Conservation (phyloP, 1,139 yeast species). For the Scheffersomyces insectosa region DNA sequence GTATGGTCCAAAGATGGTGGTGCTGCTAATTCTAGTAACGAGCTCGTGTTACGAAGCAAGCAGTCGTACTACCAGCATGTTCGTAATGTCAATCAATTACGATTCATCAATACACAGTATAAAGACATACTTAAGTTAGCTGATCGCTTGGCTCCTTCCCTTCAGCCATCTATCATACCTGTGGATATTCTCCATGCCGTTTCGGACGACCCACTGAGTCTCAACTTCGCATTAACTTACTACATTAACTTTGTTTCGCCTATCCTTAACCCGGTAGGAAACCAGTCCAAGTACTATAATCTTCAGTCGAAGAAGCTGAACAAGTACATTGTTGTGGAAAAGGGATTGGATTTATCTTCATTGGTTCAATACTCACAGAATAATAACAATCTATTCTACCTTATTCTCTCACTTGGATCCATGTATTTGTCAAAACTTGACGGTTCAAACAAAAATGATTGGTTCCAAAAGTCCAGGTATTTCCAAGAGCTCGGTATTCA, state of each 20-base stretch:
- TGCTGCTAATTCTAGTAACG: constrained; percentile 5
- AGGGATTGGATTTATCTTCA: constrained; percentile 23
- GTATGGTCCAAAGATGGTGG: constrained; percentile 22
- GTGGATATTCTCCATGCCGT: constrained; percentile 18
- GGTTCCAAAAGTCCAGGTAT: constrained; percentile 19
- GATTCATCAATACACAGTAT: constrained; percentile 20
- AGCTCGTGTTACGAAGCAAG: constrained; percentile 12
- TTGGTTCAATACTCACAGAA: constrained; percentile 27
- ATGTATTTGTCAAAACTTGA: constrained; percentile 24
- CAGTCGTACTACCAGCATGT: constrained; percentile 15
- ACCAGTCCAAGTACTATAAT: constrained; percentile 13
- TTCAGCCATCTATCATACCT: constrained; percentile 20
- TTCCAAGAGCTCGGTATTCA: constrained; percentile 20
- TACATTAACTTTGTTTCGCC: constrained; percentile 29
- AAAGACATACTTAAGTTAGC: constrained; percentile 14
- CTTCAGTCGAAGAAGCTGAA: constrained; percentile 9
- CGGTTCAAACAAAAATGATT: constrained; percentile 11
- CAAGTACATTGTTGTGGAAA: constrained; percentile 20
- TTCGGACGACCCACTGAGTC: constrained; percentile 14
- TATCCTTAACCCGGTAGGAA: constrained; percentile 27
- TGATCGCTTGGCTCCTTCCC: constrained; percentile 4
- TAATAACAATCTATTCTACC: constrained; percentile 24
- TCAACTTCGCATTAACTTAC: constrained; percentile 26
- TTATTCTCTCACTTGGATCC: constrained; percentile 27
- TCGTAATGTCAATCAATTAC: constrained; percentile 13